Base-by-base conservation (phyloP, 345 rosid species). In the Pseudoturritis turrita region DNA sequence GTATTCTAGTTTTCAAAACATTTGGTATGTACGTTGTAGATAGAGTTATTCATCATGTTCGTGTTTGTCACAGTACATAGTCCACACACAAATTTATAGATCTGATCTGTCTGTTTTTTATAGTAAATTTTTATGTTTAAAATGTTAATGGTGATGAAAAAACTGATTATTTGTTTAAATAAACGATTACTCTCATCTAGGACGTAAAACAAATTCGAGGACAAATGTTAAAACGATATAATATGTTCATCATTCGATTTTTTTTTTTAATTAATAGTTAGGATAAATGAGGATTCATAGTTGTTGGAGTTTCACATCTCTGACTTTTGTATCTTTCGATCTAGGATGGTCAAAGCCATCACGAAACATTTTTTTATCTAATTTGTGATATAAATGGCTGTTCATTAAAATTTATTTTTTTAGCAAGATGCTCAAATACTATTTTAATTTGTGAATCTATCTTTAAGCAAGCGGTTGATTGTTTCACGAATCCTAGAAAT, bases 291-390 rank as follows among this genome's bases (percentile, higher is more conserved):
- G 54, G 54, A 49, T 43, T 51, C 31, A 47, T 59, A 47, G 75
- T 50, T 39, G 75, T 71, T 71, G 51, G 52, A 71, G 61, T 70
- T 70, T 59, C 68, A 70, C 75, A 51, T 70, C 59, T 14, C 37
- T 70, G 33, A 51, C 28, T 58, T 28, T 39, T 10, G 13, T 15
- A 2, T 46, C 1, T 58, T 57, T 10, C 23, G 6, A 69, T 18
- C 45, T 58, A 70, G 51, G 65, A 58, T 49, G 66, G 49, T 40
- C 57, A 60, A 37, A 31, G 56, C 73, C 72, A 69, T 45, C 56
- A 33, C 56, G 46, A 55, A 4, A 3, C 0, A 35, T 21, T 2
- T 23, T 36, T 17, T 5, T 7, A 11, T 40, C 9, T 7, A 39
- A 15, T 39, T 25, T 40, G 71, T 53, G 17, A 54, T 19, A 4